Evolutionary conservation across 805 yeast genomes (phyloP), one percentile per base, ranked within the genome.

Genomic region (Cyberlindnera mississippiensis): DNA sequence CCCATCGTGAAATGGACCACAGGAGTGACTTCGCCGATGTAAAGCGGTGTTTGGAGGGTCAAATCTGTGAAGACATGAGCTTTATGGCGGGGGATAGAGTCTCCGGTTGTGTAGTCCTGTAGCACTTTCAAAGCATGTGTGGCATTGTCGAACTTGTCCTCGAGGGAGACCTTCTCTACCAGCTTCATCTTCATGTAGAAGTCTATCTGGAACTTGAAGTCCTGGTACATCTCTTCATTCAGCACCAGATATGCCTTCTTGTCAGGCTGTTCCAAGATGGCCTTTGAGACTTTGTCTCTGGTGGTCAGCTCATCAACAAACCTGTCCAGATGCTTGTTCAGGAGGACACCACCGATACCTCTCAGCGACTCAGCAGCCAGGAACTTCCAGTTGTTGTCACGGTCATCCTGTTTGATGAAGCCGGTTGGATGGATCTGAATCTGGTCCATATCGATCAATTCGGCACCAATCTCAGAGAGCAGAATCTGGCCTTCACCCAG

Each of bases 1-100:
- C 88, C 87, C 69, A 73, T 80, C 8, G 85, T 76, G 59, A 78
- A 80, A 57, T 80, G 86, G 28, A 80, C 71, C 5, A 77, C 82
- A 8, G 83, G 83, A 0, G 84, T 78, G 4, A 76, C 66, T 37
- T 73, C 66, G 4, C 80, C 82, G 41, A 68, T 70, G 53, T 63
- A 76, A 5, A 75, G 45, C 3, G 46, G 45, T 1, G 71, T 57
- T 8, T 55, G 51, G n/a, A 3, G 44, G 38, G 3, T 57, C 46
- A 6, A n/a, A 66, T 40, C 4, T 44, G 39, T 56, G 47, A 68
- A 68, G 5, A 52, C 41, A 36, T 66, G 69, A 4, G 56, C 50
- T 27, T 59, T 63, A 35, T 56, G 53, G 7, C 80, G 66, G 1
- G 63, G 66, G 35, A 63, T 66, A 47, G 72, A 77, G 1, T 42